Percentiles rank a stretch among this genome's conserved stretches.
Evolutionary conservation across 495 filamentous ascomycete genomes (phyloP).

Genomic region (Usnea hakonensis): DNA sequence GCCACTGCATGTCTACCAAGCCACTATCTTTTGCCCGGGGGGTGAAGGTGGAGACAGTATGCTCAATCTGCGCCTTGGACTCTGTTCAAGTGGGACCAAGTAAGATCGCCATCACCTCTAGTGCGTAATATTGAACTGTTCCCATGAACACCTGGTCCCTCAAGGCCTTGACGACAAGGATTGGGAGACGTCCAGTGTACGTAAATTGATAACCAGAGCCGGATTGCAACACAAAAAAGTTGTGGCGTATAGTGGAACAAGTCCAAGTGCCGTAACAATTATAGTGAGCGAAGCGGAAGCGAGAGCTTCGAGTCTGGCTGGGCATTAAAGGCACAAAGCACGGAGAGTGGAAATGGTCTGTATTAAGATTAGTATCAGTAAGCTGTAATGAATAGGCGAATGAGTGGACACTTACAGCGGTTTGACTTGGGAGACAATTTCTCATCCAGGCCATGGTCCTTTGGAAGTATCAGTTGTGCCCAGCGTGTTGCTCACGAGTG

Average conservation of each 20-base stretch:
- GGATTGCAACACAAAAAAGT: not conserved
- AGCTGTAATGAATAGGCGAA: too few relatives aligned
- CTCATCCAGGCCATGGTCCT: too few relatives aligned
- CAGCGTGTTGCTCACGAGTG: too few relatives aligned
- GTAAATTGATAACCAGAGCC: not conserved
- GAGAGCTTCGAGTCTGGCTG: too few relatives aligned
- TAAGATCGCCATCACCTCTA: not conserved
- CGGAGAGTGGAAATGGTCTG: too few relatives aligned
- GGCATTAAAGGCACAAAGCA: too few relatives aligned
- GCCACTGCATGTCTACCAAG: not conserved
- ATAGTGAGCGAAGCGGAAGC: too few relatives aligned
- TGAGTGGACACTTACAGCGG: too few relatives aligned
- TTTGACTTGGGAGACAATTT: too few relatives aligned
- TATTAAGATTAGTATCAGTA: too few relatives aligned
- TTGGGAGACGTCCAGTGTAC: not conserved
- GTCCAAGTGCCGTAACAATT: not conserved
- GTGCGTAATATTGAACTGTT: not conserved
- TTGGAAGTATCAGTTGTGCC: too few relatives aligned
- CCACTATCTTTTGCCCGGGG: not conserved
- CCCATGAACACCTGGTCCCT: not conserved
- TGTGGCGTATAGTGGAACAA: not conserved
- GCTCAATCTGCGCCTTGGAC: not conserved
- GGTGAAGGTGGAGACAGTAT: too few relatives aligned
- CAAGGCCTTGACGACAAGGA: not conserved
- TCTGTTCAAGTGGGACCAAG: not conserved